These are phyloP conservation scores for Globisporangium acanthophoron DNA, from an alignment of 352 stramenopile genomes.

Conservation along the genomic window DNA sequence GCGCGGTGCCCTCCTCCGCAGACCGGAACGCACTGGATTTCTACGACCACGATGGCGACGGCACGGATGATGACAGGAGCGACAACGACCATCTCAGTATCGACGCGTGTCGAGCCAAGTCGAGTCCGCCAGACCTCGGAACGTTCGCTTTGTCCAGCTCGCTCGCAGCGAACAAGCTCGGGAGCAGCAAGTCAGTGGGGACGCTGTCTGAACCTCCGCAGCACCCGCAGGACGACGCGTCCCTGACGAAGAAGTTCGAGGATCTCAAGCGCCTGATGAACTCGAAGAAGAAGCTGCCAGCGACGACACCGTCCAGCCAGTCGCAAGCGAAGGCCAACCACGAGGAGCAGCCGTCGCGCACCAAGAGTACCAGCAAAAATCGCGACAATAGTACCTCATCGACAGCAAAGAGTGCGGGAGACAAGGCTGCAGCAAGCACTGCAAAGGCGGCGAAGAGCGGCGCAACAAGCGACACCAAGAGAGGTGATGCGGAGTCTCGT, in stretches of 20 bases:
- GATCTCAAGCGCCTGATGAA: slow-evolving; percentile 55
- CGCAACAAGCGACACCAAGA: background rate
- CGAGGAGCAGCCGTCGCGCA: background rate
- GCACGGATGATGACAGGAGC: slow-evolving; percentile 17
- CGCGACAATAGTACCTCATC: background rate
- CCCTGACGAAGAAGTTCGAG: slow-evolving; percentile 59
- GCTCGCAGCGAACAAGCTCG: background rate
- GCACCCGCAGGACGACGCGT: slow-evolving; percentile 12
- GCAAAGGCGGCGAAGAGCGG: background rate
- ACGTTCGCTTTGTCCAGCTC: slow-evolving; percentile 4
- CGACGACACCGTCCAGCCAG: background rate
- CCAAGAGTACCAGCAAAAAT: background rate
- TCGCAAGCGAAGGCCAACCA: background rate
- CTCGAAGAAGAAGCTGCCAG: slow-evolving; percentile 20
- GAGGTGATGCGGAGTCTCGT: background rate
- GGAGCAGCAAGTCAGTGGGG: slow-evolving; percentile 16
- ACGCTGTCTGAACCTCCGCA: slow-evolving; percentile 2
- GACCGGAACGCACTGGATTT: slow-evolving; percentile 54
- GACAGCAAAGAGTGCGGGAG: background rate
- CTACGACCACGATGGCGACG: slow-evolving; percentile 25
- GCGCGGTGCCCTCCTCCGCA: slow-evolving; percentile 43
- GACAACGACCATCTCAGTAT: slow-evolving; percentile 10
- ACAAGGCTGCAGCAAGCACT: background rate
- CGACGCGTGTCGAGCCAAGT: slow-evolving; percentile 3
- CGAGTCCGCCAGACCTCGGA: slow-evolving; percentile 11